Evolutionary conservation across 768 basidiomycete genomes (phyloP).

Genomic region (Aureoboletus auriporus): DNA sequence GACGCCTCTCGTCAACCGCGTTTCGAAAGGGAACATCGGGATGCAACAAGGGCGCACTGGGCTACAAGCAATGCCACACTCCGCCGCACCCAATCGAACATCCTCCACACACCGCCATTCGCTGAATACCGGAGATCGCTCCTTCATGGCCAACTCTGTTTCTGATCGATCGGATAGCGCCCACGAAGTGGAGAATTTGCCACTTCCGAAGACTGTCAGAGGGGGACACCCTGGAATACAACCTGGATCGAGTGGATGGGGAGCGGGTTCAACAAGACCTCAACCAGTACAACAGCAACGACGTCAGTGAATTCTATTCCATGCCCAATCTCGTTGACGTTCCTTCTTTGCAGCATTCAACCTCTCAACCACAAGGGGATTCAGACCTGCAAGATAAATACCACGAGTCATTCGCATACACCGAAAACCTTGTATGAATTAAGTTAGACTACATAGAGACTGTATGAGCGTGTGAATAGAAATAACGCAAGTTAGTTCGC

Average conservation of each 20-base stretch:
- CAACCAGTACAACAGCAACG: constrained; percentile 24
- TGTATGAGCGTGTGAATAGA: constrained; percentile 9
- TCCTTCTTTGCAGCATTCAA: constrained; percentile 38
- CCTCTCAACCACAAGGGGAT: constrained; percentile 39
- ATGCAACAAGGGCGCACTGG: constrained; percentile 31
- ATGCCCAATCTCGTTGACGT: neutral
- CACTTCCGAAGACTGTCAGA: constrained; percentile 33
- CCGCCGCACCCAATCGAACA: constrained; percentile 17
- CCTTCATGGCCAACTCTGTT: constrained; percentile 41
- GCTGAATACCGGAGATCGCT: constrained; percentile 33
- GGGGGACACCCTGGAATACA: constrained; percentile 15
- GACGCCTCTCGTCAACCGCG: constrained; percentile 59
- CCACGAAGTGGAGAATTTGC: constrained; percentile 68
- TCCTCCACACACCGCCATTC: constrained; percentile 42
- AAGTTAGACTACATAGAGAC: constrained; percentile 13
- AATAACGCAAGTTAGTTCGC: constrained; percentile 9
- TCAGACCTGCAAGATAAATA: constrained; percentile 40
- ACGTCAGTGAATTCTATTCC: constrained; percentile 15
- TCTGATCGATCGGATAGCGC: constrained; percentile 65
- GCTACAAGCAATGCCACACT: constrained; percentile 26
- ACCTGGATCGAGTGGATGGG: constrained; percentile 36
- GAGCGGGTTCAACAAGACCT: constrained; percentile 22
- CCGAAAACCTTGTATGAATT: constrained; percentile 3
- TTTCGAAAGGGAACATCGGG: constrained; percentile 28
- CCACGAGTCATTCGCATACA: neutral